Evolutionary conservation across 2,329 filamentous ascomycete species (phyloP), one percentile per base, ranked within the genome.

Genomic region (Phialophora macrospora): DNA sequence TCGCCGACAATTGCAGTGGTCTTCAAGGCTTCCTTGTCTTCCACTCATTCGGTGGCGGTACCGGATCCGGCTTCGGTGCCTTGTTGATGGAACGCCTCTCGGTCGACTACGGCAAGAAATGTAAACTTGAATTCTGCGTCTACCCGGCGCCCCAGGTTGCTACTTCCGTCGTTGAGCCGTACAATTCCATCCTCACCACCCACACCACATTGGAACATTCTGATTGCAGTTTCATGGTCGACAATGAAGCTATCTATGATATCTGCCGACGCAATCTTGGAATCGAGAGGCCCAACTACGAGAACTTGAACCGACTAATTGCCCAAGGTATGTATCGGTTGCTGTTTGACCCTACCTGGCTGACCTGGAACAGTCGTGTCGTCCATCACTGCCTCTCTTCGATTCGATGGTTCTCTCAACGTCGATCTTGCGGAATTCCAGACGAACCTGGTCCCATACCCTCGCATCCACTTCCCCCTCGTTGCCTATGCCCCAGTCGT

Each of bases 401-500:
- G 94, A 79, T 99, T 98, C 83, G 94, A 98, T 78, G 94, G 94
- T 73, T 97, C 95, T 73, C 91, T 99, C 75, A 99, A 99, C 84
- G 95, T 99, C 83, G 94, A 99, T 81, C 84, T 99, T 74, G 97
- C 97, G 87, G 94, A 99, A 86, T 99, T 99, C 91, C 94, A 99
- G 88, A 99, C 94, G 83, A 99, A 99, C 87, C 83, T 99, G 82
- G 94, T 99, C 70, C 94, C 94, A 69, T 99, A 98, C 84, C 94
- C 94, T 72, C 93, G 94, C 84, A 99, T 99, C 77, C 94, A 99
- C 85, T 99, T 97, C 90, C 94, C 94, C 79, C 90, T 99, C 75
- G 93, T 98, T 76, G 93, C 93, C 72, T 99, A 98, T 80, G 87
- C 95, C 52, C 94, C 94, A 68, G 91, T 99, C 77, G 88, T 98